phyloP scores from a whole-genome alignment of 805 yeast genomes.

The Yarrowia alimentaria region DNA sequence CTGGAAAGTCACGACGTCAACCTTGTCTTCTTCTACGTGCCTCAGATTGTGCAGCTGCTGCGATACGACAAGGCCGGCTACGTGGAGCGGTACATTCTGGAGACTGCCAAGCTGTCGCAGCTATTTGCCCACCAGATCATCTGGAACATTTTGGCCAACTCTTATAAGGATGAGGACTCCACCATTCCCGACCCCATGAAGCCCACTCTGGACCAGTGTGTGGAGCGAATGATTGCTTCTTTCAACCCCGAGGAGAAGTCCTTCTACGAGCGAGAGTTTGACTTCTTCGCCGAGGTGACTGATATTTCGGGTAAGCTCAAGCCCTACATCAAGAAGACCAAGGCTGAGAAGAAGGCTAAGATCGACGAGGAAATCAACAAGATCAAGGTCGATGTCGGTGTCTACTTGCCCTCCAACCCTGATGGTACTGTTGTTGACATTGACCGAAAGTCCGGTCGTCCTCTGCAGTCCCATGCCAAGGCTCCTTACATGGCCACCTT shows the following conservation, averaged over 20 bases:
- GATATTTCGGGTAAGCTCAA: conserved; percentile 90
- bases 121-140: conserved; percentile 95
- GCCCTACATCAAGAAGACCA: conserved; percentile 89
- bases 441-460: conserved; percentile 87
- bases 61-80: conserved; percentile 81
- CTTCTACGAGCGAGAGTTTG: conserved; percentile 80
- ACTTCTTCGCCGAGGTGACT: conserved; percentile 87
- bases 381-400: conserved; percentile 73
- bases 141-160: conserved; percentile 96
- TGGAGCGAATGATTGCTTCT: conserved; percentile 57
- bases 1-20: conserved; percentile 84
- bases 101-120: conserved; percentile 86
- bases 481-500: conserved; percentile 98
- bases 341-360: conserved; percentile 93
- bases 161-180: conserved; percentile 86
- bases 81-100: conserved; percentile 82
- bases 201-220: conserved; percentile 75
- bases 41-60: conserved; percentile 92
- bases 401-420: conserved; percentile 93
- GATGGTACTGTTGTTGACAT: conserved; percentile 93
- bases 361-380: conserved; percentile 93
- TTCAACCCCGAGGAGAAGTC: conserved; percentile 60
- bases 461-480: conserved; percentile 96
- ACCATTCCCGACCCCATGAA: conserved; percentile 75
- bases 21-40: conserved; percentile 91